Evolutionary conservation across 2,329 filamentous ascomycete genomes (phyloP), one percentile per base, ranked within the genome.

Genomic region (Talaromyces atroroseus): DNA sequence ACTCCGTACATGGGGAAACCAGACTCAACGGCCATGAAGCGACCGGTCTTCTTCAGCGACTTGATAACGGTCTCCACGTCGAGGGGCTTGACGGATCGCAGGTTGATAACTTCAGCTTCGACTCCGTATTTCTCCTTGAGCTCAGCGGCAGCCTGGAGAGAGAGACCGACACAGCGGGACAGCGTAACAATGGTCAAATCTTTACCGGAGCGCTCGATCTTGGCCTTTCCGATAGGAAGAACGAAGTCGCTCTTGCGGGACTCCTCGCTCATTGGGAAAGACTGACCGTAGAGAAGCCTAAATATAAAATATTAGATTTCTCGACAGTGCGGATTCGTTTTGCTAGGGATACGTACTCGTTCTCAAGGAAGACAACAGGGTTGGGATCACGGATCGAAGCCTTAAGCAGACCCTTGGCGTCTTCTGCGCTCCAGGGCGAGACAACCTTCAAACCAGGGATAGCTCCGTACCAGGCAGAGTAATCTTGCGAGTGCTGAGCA

Each of bases 401-500:
- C 83, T 99, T 99, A 65, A 99, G 75, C 62, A 99, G 84, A 76
- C 94, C 94, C 84, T 99, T 99, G 72, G 94, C 94, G 73, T 99
- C 94, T 79, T 99, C 94, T 54, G 94, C 84, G 73, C 90, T 96
- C 89, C 92, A 99, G 60, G 94, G 94, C 29, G 89, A 82, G 63
- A 99, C 92, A 61, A 99, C 94, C 84, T 99, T 99, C 68, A 99
- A 80, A 65, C 94, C 94, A 52, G 94, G 94, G 68, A 99, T 94
- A 77, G 90, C 95, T 72, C 92, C 94, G 78, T 99, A 99, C 94
- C 94, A 99, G 61, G 92, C 91, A 52, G 90, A 90, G 82, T 95
- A 99, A 75, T 99, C 94, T 80, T 99, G 94, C 52, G 94, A 97
- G 82, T 99, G 94, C 82, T 99, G 94, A 59, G 94, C 94, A 63